These are phyloP conservation scores for Thymus quinquecostatus DNA, from an alignment of 257 asterid species.

Conservation along the genomic window DNA sequence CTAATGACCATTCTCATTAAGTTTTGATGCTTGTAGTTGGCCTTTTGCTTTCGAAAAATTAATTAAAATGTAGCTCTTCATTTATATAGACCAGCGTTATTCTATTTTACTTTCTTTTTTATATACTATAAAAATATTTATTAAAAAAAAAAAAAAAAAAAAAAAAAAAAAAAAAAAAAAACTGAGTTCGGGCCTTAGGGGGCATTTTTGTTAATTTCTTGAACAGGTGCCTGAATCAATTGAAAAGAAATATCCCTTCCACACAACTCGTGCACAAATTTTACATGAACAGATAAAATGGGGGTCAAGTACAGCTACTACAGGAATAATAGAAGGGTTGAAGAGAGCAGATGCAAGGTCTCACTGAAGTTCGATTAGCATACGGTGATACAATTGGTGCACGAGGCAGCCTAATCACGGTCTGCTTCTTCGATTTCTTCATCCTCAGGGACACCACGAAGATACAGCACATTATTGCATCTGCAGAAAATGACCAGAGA, in stretches of 20 bases:
- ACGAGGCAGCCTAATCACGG: constrained; percentile 41
- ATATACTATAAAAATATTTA: no score
- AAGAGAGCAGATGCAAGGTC: constrained; percentile 5
- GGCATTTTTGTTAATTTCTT: background rate
- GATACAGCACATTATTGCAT: constrained; percentile 89
- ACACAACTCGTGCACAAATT: background rate
- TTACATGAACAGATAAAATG: constrained; percentile 13
- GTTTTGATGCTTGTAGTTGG: background rate
- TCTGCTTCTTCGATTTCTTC: constrained; percentile 85
- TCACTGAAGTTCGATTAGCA: constrained; percentile 18
- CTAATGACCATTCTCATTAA: no score
- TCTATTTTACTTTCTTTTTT: no score
- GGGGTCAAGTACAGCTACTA: constrained; percentile 9
- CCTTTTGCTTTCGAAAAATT: background rate
- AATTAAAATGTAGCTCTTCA: no score
- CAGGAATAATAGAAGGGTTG: background rate
- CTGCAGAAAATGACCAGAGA: constrained; percentile 39
- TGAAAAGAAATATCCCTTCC: background rate
- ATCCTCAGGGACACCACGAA: constrained; percentile 87
- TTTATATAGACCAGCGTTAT: no score
- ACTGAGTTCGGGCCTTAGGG: no score
- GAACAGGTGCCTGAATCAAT: background rate
- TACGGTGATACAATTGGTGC: constrained; percentile 15
- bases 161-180: no score
- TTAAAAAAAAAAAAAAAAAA: no score